Conservation (phyloP, 768 basidiomycete genomes). For the Krasilnikovozyma curviuscula region DNA sequence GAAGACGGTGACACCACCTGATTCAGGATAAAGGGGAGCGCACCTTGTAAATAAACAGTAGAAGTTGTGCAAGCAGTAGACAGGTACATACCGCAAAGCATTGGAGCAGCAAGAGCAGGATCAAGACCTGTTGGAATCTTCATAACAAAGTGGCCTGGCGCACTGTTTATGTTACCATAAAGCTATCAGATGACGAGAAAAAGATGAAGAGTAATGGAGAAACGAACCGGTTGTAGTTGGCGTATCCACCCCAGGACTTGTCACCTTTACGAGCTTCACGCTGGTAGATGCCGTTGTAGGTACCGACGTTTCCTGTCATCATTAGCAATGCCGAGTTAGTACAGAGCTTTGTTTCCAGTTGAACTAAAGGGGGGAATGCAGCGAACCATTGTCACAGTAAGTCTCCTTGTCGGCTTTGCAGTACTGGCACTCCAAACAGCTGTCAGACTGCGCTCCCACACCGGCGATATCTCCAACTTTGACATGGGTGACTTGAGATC, state of each 20-base stretch:
- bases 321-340: too few relatives aligned
- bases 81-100: constrained; percentile 16
- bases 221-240: constrained; percentile 20
- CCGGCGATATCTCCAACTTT: constrained; percentile 42
- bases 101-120: constrained; percentile 24
- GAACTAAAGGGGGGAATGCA: too few relatives aligned
- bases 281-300: constrained; percentile 19
- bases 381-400: constrained; percentile 39
- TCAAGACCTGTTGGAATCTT: constrained; percentile 45
- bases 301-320: constrained; percentile 15
- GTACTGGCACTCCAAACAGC: constrained; percentile 35
- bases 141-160: constrained; percentile 34
- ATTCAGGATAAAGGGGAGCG: neutral
- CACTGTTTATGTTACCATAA: neutral
- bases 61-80: too few relatives aligned
- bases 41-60: neutral
- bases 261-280: constrained; percentile 15
- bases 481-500: constrained; percentile 36
- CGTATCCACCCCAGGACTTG: constrained; percentile 21
- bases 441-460: constrained; percentile 34
- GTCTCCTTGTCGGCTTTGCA: constrained; percentile 39
- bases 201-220: constrained; percentile 1
- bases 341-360: too few relatives aligned
- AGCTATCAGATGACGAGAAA: neutral
- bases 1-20: constrained; percentile 21